Evolutionary conservation across 2,329 filamentous ascomycete genomes (phyloP), one percentile per base, ranked within the genome.

Genomic region (Diaporthe velutina): DNA sequence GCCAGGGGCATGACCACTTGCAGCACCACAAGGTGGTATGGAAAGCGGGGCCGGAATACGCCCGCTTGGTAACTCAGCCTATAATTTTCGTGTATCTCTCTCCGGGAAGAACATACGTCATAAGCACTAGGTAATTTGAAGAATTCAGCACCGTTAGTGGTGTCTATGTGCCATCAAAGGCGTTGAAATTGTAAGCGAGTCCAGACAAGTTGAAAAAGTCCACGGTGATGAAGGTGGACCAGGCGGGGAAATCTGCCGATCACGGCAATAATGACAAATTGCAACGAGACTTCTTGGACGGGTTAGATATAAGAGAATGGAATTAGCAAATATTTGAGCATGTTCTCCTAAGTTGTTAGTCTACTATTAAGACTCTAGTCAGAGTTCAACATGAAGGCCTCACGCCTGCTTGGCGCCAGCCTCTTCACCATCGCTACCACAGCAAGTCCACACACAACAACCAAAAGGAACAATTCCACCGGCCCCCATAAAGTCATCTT

Each of bases 241-340:
- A 19, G 28, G 30, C 22, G 64, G 22, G 45, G 30, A 28, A 30
- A 7, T 19, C 6, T 38, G n/a, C 64, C 22, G n/a, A 17, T 68
- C 48, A 54, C 42, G 22, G 9, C 42, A 22, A 35, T 7, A 52
- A 38, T 52, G 64, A 52, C 64, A 67, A 67, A 67, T 67, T 67
- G 33, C 28, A 33, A 9, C 22, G 12, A 25, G 30, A n/a, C 1
- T 48, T 4, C 9, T n/a, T n/a, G n/a, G n/a, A 48, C 5, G 2
- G 10, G 5, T 48, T 48, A 10, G 22, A 17, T n/a, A 35, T 10
- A 52, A 12, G 4, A 19, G 22, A 38, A 3, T 12, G 6, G 8
- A 1, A 12, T 5, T 0, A 3, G 3, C 12, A 19, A 6, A 8
- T 10, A 4, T 6, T 5, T 38, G 45, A n/a, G n/a, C 28, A 25